A percentile compares a stretch with the other conserved stretches of the same genome.
These are phyloP conservation scores for Wickerhamiella allomyrinae DNA, from an alignment of 805 yeast species.

Conservation along the genomic window DNA sequence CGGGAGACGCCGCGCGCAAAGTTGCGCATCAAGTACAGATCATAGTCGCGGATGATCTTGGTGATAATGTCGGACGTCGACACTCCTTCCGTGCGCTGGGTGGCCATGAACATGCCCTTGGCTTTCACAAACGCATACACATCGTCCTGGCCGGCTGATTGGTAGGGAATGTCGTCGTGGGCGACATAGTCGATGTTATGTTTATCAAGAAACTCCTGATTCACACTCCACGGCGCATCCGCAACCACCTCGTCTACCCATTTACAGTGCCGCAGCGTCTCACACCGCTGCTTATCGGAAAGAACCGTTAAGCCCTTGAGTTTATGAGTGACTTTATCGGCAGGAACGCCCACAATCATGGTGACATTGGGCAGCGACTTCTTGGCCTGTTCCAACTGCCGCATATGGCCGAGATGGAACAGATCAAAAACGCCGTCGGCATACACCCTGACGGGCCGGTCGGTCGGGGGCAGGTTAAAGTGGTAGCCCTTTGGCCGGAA, in stretches of 20 bases:
- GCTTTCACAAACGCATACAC: conserved; percentile 87
- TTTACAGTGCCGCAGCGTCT: conserved; percentile 79
- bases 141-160: conserved; percentile 76
- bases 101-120: conserved; percentile 77
- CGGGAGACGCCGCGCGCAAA: conserved; percentile 96
- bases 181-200: conserved; percentile 93
- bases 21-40: conserved; percentile 90
- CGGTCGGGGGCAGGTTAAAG: conserved; percentile 71
- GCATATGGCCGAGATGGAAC: conserved; percentile 95
- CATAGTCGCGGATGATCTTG: conserved; percentile 87
- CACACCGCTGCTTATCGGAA: conserved; percentile 75
- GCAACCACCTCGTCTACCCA: conserved; percentile 98
- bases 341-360: conserved; percentile 83
- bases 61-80: conserved; percentile 94
- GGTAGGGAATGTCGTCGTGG: conserved; percentile 94
- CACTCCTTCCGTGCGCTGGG: conserved; percentile 94
- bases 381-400: conserved; percentile 92
- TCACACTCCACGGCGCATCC: conserved; percentile 91
- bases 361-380: conserved; percentile 75
- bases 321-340: conserved; percentile 79
- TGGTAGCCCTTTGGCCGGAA: conserved; percentile 68
- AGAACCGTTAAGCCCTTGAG: conserved; percentile 88
- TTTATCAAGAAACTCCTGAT: conserved; percentile 59
- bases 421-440: conserved; percentile 98
- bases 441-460: conserved; percentile 80